A percentile compares a stretch with the other conserved stretches of the same genome.
Conservation (phyloP, 352 stramenopile genomes). For the Pythium volutum region DNA sequence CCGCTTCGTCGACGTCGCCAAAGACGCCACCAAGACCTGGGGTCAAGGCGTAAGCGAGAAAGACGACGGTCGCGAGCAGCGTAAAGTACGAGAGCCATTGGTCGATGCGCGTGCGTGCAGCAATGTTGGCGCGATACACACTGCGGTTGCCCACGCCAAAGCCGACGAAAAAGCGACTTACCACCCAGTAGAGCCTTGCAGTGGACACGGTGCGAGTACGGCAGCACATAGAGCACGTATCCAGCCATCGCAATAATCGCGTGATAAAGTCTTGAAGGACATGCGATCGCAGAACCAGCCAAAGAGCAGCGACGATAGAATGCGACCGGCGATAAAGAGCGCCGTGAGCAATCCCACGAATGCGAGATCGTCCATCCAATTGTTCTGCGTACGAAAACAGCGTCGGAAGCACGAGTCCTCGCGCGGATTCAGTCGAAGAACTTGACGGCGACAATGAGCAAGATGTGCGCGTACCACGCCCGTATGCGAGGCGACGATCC, state of each 20-base stretch:
- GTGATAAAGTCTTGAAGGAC: constrained; percentile 51
- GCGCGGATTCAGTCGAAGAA: constrained; percentile 57
- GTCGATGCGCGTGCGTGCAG: constrained; percentile 53
- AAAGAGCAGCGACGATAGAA: constrained; percentile 62
- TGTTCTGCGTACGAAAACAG: constrained; percentile 61
- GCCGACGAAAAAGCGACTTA: constrained; percentile 64
- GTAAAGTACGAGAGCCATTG: constrained; percentile 64
- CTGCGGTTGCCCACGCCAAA: constrained; percentile 71
- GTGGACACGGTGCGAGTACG: constrained; percentile 35
- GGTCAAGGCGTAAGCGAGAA: constrained; percentile 67
- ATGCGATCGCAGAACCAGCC: constrained; percentile 59
- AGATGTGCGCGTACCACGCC: constrained; percentile 55
- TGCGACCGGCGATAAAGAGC: constrained; percentile 55
- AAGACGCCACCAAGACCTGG: constrained; percentile 56
- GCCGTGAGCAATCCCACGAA: constrained; percentile 60
- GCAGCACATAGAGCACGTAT: constrained; percentile 58
- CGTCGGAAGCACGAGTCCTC: constrained; percentile 61
- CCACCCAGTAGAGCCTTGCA: constrained; percentile 37
- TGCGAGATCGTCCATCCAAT: constrained; percentile 49
- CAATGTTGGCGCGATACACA: constrained; percentile 69
- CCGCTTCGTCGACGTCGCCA: constrained; percentile 33
- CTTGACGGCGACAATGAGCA: constrained; percentile 53
- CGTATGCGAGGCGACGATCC: background rate
- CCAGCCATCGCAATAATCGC: constrained; percentile 40
- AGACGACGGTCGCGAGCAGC: constrained; percentile 64